These are phyloP conservation scores for Ajuga reptans DNA, from an alignment of 305 asterid genomes.

Conservation along the genomic window DNA sequence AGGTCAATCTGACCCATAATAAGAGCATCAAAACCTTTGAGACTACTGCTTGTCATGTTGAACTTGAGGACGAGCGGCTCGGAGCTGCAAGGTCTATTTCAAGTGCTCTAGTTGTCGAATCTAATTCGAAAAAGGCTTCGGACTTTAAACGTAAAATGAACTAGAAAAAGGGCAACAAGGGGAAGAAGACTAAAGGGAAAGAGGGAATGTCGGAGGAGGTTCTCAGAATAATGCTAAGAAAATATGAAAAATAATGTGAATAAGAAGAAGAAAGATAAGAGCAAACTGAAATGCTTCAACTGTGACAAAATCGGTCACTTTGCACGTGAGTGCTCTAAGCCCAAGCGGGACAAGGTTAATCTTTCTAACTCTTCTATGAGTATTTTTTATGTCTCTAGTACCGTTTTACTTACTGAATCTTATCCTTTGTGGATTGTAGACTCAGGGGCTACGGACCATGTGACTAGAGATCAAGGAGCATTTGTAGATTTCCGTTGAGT, in stretches of 20 bases:
- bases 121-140: neutral
- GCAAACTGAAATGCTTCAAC: neutral
- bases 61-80: no score
- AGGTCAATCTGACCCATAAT: neutral
- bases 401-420: neutral
- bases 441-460: neutral
- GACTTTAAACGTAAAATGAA: neutral
- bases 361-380: neutral
- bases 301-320: neutral
- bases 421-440: neutral
- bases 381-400: neutral
- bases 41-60: no score
- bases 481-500: neutral
- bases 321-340: neutral
- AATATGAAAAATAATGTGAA: no score
- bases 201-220: neutral
- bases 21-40: neutral
- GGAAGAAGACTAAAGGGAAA: neutral
- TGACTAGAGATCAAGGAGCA: neutral
- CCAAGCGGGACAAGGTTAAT: neutral
- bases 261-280: neutral
- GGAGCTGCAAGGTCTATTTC: no score
- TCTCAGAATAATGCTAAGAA: neutral
- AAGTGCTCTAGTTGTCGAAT: neutral
- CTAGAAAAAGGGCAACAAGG: neutral